Conservation (phyloP, 768 basidiomycete species). For the Trametes cubensis region DNA sequence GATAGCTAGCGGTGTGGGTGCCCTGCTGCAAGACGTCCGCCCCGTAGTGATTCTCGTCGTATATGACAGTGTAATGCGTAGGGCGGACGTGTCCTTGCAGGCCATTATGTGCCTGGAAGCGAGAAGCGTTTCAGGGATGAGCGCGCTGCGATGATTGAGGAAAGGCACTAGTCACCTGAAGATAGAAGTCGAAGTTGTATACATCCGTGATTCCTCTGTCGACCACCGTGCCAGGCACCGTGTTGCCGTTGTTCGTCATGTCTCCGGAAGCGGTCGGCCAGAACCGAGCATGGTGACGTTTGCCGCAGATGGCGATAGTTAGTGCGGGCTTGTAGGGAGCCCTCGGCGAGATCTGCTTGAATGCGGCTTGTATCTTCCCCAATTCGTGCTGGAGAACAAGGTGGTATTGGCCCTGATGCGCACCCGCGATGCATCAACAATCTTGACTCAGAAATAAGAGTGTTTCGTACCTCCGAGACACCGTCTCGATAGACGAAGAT, state of each 20-base stretch:
- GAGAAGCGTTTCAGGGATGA: background rate
- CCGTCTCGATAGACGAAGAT: constrained; percentile 80
- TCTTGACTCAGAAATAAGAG: background rate
- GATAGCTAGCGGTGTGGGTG: constrained; percentile 67
- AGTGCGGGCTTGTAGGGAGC: constrained; percentile 60
- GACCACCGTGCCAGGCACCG: constrained; percentile 77
- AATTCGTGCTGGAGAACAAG: constrained; percentile 62
- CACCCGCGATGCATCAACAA: background rate
- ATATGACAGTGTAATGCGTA: constrained; percentile 79
- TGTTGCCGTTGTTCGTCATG: constrained; percentile 73
- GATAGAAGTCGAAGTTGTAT: constrained; percentile 38
- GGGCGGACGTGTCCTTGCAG: constrained; percentile 71
- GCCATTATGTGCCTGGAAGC: constrained; percentile 67
- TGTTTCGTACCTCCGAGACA: constrained; percentile 67
- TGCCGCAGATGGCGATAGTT: constrained; percentile 81
- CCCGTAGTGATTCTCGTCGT: constrained; percentile 71
- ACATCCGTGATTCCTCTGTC: constrained; percentile 72
- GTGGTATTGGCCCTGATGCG: constrained; percentile 68
- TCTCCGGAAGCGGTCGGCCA: constrained; percentile 53
- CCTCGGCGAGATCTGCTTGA: constrained; percentile 50
- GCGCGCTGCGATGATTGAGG: background rate
- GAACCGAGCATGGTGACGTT: constrained; percentile 64
- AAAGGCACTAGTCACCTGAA: constrained; percentile 28
- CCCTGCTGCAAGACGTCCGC: constrained; percentile 78
- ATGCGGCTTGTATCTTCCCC: constrained; percentile 61